These are phyloP conservation scores for Saccharomycopsis selenospora DNA, from an alignment of 805 yeast species.

Conservation along the genomic window DNA sequence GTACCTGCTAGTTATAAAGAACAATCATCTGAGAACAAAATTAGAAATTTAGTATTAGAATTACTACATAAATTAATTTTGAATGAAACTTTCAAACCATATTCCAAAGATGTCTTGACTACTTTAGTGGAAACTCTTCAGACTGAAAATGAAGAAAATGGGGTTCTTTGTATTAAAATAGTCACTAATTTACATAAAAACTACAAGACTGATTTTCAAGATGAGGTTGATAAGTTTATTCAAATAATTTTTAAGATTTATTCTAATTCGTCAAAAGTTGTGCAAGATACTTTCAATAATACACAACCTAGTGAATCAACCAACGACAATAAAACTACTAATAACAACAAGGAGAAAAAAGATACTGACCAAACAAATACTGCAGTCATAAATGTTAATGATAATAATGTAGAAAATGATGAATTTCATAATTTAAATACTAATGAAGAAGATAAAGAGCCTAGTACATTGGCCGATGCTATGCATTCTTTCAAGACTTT, in stretches of 20 bases:
- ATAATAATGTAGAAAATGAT: conserved; percentile 22
- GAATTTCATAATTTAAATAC: conserved; percentile 32
- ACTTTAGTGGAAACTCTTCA: conserved; percentile 52
- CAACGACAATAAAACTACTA: not conserved
- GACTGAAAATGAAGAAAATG: conserved; percentile 91
- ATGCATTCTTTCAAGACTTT: conserved; percentile 82
- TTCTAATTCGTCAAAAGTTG: conserved; percentile 69
- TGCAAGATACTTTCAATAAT: conserved; percentile 57
- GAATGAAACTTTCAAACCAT: conserved; percentile 73
- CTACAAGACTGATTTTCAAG: conserved; percentile 59
- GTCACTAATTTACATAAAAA: conserved; percentile 80
- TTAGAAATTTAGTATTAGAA: conserved; percentile 71
- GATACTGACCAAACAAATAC: not conserved
- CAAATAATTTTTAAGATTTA: conserved; percentile 70
- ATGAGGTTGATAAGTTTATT: conserved; percentile 72
- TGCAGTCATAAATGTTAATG: conserved; percentile 25
- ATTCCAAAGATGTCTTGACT: conserved; percentile 53
- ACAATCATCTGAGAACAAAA: conserved; percentile 63
- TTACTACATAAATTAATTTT: conserved; percentile 73
- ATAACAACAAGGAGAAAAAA: not conserved
- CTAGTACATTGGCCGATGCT: conserved; percentile 50
- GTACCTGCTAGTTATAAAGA: conserved; percentile 69
- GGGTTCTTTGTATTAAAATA: conserved; percentile 82
- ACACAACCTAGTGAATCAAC: not conserved
- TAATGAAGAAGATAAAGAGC: conserved; percentile 27